Base-by-base conservation (phyloP, 2,329 filamentous ascomycete genomes). In the Paraphaeosphaeria sporulosa region DNA sequence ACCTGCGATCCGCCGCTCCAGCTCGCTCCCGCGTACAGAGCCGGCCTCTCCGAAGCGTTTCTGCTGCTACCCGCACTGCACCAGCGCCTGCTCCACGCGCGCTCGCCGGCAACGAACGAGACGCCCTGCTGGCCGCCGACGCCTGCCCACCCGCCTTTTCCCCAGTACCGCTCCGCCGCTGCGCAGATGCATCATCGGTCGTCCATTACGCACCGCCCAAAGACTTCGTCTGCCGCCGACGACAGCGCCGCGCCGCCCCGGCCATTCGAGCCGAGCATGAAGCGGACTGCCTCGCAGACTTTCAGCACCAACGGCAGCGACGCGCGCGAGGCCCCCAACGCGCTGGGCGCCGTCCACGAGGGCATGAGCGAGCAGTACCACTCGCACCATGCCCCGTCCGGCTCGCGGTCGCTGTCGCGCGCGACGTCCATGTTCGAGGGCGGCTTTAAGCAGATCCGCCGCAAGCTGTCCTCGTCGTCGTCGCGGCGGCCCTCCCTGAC, bases 191-290 rank as follows among this genome's bases (percentile, higher is more conserved):
- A 77, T 71, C 76, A 72, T 68, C 71, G 70, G 56, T 63, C 70
- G 49, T 76, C 75, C 27, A 68, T 73, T 65, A 68, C 74, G 56
- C 75, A 76, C 65, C 73, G 76, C 44, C 76, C 76, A 48, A 78
- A 77, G 66, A 77, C 76, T 21, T 76, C 75, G 51, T 82, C 84
- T 67, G 77, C 82, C 68, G 77, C 78, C 65, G 75, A 79, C 75
- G 70, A 78, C 65, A 77, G 57, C 59, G 66, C 44, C 59, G 69
- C 53, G 55, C 68, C 51, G 60, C 67, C 46, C 46, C 17, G 36
- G 23, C 36, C 55, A 40, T 56, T 61, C 60, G 49, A 53, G 49
- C 66, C 61, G 66, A 74, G 65, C 58, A 76, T 77, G 74, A 77
- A 78, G 63, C 66, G 72, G 30, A 76, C 74, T 60, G 75, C 76